Evolutionary conservation across 2,329 filamentous ascomycete species (phyloP), one percentile per base, ranked within the genome.

Genomic region (Gnomoniopsis smithogilvyi): DNA sequence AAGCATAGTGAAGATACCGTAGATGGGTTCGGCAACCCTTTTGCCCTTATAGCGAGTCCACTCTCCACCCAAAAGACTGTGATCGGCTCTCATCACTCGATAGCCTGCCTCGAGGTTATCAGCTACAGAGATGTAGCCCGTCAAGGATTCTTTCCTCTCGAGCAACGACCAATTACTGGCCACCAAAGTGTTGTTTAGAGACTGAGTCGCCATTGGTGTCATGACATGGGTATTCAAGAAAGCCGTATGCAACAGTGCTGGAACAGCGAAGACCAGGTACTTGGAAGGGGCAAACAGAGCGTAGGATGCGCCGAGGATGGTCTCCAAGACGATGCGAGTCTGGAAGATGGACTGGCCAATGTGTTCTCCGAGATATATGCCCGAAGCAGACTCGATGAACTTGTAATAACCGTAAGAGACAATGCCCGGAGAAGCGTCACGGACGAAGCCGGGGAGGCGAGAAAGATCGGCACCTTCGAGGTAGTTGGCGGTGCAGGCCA

Each of bases 1-100:
- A 1, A 99, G 84, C 82, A 96, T 96, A 26, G 91, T 88, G 71
- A 99, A 99, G n/a, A 98, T 89, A 11, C 91, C 89, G 70, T 98
- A 99, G 58, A 99, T 91, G 0, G 94, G 92, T 73, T 99, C 95
- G 12, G 85, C 84, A 19, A 92, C 81, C 62, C 69, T 76, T 53
- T 74, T 79, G 61, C 70, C 87, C 73, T 67, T 73, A 65, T 74
- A 77, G 45, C 79, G 79, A 14, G 88, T 82, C 94, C 94, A 99
- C 73, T 97, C 90, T 38, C 95, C 95, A 45, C 95, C 95, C 1
- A 99, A 81, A 34, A 99, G 80, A 68, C 92, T 96, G 72, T 99
- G 95, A 68, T 98, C 95, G 71, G 92, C 97, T 61, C 95, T 86
- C 80, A 99, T 84, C 17, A 93, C 85, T 1, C 92, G 84, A 73